These are phyloP conservation scores for Limonium bicolor DNA, from an alignment of 148 eudicot species.

Conservation along the genomic window DNA sequence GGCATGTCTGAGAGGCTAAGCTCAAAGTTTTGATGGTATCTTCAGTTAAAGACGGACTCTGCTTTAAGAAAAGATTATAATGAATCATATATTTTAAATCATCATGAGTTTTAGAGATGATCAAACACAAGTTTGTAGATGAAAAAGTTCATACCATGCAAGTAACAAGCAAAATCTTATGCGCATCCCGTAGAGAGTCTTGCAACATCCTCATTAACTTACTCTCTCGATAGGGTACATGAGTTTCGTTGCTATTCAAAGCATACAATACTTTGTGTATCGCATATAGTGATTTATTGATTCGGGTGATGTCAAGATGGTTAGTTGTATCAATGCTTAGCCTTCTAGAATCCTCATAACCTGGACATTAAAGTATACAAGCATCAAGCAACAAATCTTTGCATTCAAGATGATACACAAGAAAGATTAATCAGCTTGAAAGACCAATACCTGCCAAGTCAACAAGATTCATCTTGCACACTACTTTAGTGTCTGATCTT, in stretches of 20 bases:
- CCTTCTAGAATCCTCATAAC: constrained; percentile 68
- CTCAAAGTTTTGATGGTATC: constrained; percentile 52
- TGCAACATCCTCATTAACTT: constrained; percentile 68
- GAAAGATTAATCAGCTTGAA: background rate
- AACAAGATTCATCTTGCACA: constrained; percentile 67
- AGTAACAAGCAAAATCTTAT: constrained; percentile 39
- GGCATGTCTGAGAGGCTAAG: constrained; percentile 61
- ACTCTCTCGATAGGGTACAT: constrained; percentile 77
- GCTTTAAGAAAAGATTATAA: constrained; percentile 4
- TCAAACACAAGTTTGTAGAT: background rate
- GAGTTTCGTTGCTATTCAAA: constrained; percentile 46
- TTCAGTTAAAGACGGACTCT: constrained; percentile 58
- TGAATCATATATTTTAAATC: too few species aligned
- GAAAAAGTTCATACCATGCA: constrained; percentile 43
- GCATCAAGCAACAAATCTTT: too few species aligned
- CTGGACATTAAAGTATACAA: constrained; percentile 19
- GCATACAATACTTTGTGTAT: constrained; percentile 71
- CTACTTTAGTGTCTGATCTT: constrained; percentile 17
- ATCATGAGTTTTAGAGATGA: too few species aligned
- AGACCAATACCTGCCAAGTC: constrained; percentile 79
- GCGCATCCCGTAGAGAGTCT: constrained; percentile 70
- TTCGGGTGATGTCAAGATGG: constrained; percentile 31
- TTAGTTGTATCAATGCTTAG: constrained; percentile 31
- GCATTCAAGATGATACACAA: background rate
- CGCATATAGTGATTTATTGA: constrained; percentile 56